These are phyloP conservation scores for Apostasia ramifera DNA, from an alignment of 106 monocot genomes.

Conservation along the genomic window DNA sequence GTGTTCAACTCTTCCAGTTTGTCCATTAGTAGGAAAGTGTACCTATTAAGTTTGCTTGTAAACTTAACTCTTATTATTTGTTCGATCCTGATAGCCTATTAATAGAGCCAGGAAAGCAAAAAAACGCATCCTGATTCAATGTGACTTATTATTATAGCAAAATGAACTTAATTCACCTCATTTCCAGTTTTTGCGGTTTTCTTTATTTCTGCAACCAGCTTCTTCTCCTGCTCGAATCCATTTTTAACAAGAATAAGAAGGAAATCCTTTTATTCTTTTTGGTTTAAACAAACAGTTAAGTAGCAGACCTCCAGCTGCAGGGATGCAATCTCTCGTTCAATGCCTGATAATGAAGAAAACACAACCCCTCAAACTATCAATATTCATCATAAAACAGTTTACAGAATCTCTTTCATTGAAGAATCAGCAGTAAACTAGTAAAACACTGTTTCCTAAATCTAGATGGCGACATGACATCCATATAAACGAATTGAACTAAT, in stretches of 20 bases:
- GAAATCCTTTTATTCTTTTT: neutral
- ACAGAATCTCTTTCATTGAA: neutral
- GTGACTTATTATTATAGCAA: too few species aligned
- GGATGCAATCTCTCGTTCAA: constrained; percentile 18
- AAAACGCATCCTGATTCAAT: too few species aligned
- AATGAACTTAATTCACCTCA: constrained; percentile 3
- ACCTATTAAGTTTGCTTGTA: neutral
- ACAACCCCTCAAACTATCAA: neutral
- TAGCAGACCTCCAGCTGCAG: constrained; percentile 15
- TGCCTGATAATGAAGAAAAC: constrained; percentile 1
- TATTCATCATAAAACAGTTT: too few species aligned
- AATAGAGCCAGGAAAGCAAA: neutral
- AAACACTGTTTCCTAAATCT: neutral
- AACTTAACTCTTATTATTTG: neutral
- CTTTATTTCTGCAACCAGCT: constrained; percentile 16
- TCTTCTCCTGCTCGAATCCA: constrained; percentile 8
- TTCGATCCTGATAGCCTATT: too few species aligned
- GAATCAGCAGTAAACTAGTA: neutral
- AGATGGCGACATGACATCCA: neutral
- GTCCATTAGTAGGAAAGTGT: neutral
- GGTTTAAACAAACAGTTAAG: neutral
- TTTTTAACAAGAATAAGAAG: neutral
- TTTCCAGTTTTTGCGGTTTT: constrained; percentile 24
- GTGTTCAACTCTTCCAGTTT: too few species aligned
- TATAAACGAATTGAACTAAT: neutral